A percentile compares a stretch with the other conserved stretches of the same genome.
Conservation (phyloP, 164 flowering plant genomes). For the Aristolochia fimbriata region DNA sequence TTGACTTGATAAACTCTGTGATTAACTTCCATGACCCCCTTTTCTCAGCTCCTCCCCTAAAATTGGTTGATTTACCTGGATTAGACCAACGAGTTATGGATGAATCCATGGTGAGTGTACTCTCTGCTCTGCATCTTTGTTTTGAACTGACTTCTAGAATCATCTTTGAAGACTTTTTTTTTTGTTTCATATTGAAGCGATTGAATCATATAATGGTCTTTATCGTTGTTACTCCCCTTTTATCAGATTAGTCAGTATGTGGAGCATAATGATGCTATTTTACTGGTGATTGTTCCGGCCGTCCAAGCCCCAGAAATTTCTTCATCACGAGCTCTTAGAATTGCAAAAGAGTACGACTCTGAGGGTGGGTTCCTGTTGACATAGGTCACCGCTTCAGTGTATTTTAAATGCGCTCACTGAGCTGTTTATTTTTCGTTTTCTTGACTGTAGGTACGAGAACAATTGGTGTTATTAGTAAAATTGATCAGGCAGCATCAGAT, state of each 20-base stretch:
- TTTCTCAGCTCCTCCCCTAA: constrained; percentile 81
- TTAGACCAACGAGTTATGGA: constrained; percentile 85
- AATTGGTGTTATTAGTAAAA: constrained; percentile 90
- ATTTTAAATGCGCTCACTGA: neutral
- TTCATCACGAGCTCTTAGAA: constrained; percentile 67
- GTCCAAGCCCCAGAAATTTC: constrained; percentile 91
- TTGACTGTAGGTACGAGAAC: constrained; percentile 75
- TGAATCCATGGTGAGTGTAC: constrained; percentile 67
- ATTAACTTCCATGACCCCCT: neutral
- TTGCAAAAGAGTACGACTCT: constrained; percentile 78
- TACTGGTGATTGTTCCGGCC: constrained; percentile 83
- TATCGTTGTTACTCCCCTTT: neutral
- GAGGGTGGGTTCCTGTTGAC: constrained; percentile 42
- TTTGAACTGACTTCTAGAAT: neutral
- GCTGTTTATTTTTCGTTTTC: neutral
- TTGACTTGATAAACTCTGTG: constrained; percentile 1
- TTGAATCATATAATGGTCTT: neutral
- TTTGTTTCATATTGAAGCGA: neutral
- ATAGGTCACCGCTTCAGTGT: neutral
- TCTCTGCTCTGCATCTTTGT: neutral
- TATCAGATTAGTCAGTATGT: constrained; percentile 64
- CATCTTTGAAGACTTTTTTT: too few relatives aligned
- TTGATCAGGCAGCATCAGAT: constrained; percentile 89
- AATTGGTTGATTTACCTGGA: constrained; percentile 93
- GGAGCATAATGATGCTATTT: constrained; percentile 80